These are phyloP conservation scores for Mortierella antarctica DNA, from an alignment of 192 early-diverging fungal species.

Conservation along the genomic window DNA sequence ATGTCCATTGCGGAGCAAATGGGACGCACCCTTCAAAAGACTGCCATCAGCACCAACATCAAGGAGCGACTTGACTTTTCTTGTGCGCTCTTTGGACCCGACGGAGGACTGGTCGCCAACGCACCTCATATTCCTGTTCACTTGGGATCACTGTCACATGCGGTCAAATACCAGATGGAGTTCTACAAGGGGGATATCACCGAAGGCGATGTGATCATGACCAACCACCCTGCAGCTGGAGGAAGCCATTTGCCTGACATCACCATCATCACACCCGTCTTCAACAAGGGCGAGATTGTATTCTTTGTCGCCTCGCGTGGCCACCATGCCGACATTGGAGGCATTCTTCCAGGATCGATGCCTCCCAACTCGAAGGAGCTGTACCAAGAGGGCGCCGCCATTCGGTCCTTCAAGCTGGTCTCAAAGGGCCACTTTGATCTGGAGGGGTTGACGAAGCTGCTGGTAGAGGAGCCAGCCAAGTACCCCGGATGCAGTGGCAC, in stretches of 20 bases:
- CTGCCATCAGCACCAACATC: constrained; percentile 95
- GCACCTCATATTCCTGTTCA: constrained; percentile 95
- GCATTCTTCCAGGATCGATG: constrained; percentile 85
- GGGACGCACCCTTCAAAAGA: constrained; percentile 95
- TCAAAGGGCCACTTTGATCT: constrained; percentile 84
- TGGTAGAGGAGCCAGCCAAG: constrained; percentile 85
- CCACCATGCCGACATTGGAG: constrained; percentile 97
- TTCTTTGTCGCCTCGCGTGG: constrained; percentile 97
- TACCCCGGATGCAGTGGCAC: constrained; percentile 90
- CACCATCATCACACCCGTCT: constrained; percentile 96
- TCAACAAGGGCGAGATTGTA: constrained; percentile 77
- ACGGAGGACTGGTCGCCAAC: constrained; percentile 87
- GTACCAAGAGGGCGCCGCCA: constrained; percentile 94
- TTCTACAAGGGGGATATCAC: constrained; percentile 70
- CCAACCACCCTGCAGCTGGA: constrained; percentile 96
- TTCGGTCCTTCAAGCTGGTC: constrained; percentile 91
- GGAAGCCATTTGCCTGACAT: constrained; percentile 97
- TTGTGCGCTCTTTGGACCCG: constrained; percentile 93
- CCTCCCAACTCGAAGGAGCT: constrained; percentile 93
- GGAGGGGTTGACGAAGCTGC: constrained; percentile 76
- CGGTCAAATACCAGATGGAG: constrained; percentile 92
- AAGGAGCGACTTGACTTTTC: constrained; percentile 98
- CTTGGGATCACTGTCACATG: constrained; percentile 93
- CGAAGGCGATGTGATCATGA: constrained; percentile 95
- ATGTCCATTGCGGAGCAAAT: constrained; percentile 99